phyloP scores from a whole-genome alignment of 441 rosid genomes.

The Pelargonium myrrhifolium region DNA sequence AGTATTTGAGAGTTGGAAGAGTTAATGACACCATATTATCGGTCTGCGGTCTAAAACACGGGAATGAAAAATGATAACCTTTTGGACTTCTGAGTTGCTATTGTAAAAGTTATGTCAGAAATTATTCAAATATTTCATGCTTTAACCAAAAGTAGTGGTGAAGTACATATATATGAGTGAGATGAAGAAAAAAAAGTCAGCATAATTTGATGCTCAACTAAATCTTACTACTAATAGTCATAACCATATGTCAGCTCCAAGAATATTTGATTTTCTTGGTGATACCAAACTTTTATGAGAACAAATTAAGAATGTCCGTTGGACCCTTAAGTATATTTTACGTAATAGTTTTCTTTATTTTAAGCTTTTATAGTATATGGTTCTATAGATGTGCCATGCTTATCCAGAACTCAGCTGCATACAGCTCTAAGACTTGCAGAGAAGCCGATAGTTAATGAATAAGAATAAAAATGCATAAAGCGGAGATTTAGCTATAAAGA shows the following conservation, averaged over 20 bases:
- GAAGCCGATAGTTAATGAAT: too few species aligned
- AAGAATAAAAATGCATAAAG: neutral
- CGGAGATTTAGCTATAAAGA: neutral
- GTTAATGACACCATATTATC: neutral
- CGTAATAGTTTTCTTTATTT: neutral
- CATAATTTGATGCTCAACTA: neutral
- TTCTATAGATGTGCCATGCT: neutral
- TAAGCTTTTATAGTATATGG: neutral
- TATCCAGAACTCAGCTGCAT: neutral
- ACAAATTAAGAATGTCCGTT: neutral
- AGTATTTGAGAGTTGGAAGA: neutral
- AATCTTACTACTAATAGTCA: neutral
- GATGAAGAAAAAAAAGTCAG: neutral
- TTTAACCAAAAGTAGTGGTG: neutral
- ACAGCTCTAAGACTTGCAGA: neutral
- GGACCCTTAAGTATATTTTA: neutral
- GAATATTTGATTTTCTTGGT: neutral
- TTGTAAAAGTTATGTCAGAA: neutral
- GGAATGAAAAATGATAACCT: neutral
- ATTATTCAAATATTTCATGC: neutral
- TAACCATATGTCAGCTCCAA: neutral
- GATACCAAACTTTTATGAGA: neutral
- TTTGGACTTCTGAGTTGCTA: neutral
- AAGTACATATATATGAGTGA: neutral
- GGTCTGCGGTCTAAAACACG: neutral